Evolutionary conservation across 192 early-diverging fungal species (phyloP).

Genomic region (Entomortierella lignicola): DNA sequence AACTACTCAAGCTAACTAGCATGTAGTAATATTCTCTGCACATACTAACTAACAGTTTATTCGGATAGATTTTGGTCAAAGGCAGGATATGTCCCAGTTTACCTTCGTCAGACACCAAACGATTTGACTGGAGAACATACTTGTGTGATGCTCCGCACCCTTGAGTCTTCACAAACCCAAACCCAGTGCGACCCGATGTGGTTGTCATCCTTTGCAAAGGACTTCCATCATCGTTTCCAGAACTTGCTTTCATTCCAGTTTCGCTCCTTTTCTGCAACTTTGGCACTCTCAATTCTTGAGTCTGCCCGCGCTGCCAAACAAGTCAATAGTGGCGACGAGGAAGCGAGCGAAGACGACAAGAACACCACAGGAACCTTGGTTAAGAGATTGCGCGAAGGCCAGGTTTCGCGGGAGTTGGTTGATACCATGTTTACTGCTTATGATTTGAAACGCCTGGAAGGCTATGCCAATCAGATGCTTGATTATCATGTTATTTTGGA

Average conservation of each 20-base stretch:
- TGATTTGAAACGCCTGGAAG: conserved; percentile 95
- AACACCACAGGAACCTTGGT: conserved; percentile 13
- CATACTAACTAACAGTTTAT: too few species aligned
- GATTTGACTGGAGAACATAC: conserved; percentile 98
- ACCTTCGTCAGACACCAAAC: conserved; percentile 96
- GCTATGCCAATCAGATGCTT: conserved; percentile 95
- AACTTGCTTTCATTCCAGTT: conserved; percentile 92
- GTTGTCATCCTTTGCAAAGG: conserved; percentile 89
- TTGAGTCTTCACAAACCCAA: conserved; percentile 60
- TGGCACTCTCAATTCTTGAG: conserved; percentile 89
- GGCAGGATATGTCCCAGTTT: conserved; percentile 90
- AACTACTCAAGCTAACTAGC: too few species aligned
- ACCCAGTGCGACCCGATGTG: conserved; percentile 74
- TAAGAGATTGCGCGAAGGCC: conserved; percentile 43
- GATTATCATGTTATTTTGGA: conserved; percentile 99
- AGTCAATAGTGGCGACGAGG: conserved; percentile 24
- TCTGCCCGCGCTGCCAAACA: conserved; percentile 69
- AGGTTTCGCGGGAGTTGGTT: conserved; percentile 41
- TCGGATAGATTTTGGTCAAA: conserved; percentile 97
- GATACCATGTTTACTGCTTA: conserved; percentile 73
- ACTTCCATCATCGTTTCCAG: conserved; percentile 92
- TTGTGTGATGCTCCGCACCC: conserved; percentile 93
- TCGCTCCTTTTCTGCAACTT: conserved; percentile 79
- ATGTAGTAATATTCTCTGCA: too few species aligned
- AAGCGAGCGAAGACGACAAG: conserved; percentile 4